Percentiles rank a stretch among this genome's conserved stretches.
phyloP scores from a whole-genome alignment of 192 early-diverging fungal genomes.

The Fimicolochytrium jonesii region DNA sequence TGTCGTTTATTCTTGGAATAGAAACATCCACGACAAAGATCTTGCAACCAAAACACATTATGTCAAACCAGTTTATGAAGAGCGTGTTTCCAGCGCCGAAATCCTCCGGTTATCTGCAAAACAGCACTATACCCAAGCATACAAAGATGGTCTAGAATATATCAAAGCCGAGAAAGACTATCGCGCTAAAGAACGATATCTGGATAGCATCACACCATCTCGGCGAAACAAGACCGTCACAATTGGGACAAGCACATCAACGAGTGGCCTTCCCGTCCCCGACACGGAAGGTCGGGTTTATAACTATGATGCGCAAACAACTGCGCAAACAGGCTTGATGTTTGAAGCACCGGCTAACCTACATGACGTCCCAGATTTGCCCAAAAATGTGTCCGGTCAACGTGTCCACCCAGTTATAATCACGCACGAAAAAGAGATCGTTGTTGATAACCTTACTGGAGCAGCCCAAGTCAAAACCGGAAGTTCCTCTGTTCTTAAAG shows the following conservation, averaged over 20 bases:
- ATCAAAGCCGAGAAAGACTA: slow-evolving; percentile 12
- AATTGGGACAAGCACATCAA: not conserved
- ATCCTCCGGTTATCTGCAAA: not conserved
- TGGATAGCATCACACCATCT: not conserved
- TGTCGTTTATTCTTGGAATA: slow-evolving; percentile 7
- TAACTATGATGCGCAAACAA: not conserved
- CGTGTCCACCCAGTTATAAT: no score
- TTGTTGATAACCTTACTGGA: no score
- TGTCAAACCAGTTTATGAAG: not conserved
- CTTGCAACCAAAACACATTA: not conserved
- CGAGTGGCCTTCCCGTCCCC: not conserved
- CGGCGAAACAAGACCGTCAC: not conserved
- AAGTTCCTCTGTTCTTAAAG: no score
- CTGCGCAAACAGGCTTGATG: slow-evolving; percentile 5
- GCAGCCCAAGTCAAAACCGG: no score
- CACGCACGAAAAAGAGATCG: no score
- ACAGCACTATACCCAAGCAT: slow-evolving; percentile 4
- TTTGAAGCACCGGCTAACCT: slow-evolving; percentile 5
- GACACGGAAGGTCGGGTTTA: not conserved
- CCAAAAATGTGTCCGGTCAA: no score
- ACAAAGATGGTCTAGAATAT: slow-evolving; percentile 11
- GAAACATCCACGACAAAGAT: slow-evolving; percentile 11
- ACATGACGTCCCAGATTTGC: not conserved
- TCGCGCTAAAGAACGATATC: not conserved
- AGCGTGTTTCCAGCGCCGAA: not conserved